A percentile compares a stretch with the other conserved stretches of the same genome.
These are phyloP conservation scores for Mycena kentingensis DNA, from an alignment of 768 basidiomycete genomes.

Conservation along the genomic window DNA sequence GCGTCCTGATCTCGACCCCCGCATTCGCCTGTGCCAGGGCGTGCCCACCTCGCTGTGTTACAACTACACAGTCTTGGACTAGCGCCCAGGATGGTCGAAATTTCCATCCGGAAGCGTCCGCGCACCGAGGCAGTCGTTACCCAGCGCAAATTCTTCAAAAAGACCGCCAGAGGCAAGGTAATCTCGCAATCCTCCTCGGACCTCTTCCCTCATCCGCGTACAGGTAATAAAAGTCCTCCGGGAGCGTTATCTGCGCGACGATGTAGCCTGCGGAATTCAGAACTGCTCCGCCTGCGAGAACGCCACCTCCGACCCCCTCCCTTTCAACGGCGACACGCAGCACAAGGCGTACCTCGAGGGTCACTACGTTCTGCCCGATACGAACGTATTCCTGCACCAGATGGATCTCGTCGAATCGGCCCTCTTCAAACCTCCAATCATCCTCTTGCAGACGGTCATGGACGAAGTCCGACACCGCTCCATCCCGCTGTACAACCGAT, in stretches of 20 bases:
- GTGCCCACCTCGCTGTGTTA: too few relatives aligned
- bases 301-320: slow-evolving; percentile 48
- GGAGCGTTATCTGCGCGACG: slow-evolving; percentile 91
- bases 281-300: slow-evolving; percentile 64
- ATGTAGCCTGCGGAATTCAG: slow-evolving; percentile 84
- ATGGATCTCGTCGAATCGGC: slow-evolving; percentile 92
- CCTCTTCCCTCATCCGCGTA: too few relatives aligned
- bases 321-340: slow-evolving; percentile 54
- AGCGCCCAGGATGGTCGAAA: slow-evolving; percentile 60
- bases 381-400: slow-evolving; percentile 94
- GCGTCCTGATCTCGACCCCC: too few relatives aligned
- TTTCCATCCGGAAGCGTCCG: slow-evolving; percentile 74
- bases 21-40: too few relatives aligned
- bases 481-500: slow-evolving; percentile 87
- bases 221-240: slow-evolving; percentile 96
- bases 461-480: slow-evolving; percentile 96
- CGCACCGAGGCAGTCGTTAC: slow-evolving; percentile 71
- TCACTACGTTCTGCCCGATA: slow-evolving; percentile 89
- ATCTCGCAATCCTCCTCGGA: too few relatives aligned
- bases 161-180: slow-evolving; percentile 91
- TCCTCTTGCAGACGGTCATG: slow-evolving; percentile 92
- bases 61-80: too few relatives aligned
- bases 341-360: slow-evolving; percentile 64
- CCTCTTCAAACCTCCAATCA: slow-evolving; percentile 74
- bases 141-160: slow-evolving; percentile 93